Base-by-base conservation (phyloP, 192 early-diverging fungal species). In the Obelidium mucronatum region DNA sequence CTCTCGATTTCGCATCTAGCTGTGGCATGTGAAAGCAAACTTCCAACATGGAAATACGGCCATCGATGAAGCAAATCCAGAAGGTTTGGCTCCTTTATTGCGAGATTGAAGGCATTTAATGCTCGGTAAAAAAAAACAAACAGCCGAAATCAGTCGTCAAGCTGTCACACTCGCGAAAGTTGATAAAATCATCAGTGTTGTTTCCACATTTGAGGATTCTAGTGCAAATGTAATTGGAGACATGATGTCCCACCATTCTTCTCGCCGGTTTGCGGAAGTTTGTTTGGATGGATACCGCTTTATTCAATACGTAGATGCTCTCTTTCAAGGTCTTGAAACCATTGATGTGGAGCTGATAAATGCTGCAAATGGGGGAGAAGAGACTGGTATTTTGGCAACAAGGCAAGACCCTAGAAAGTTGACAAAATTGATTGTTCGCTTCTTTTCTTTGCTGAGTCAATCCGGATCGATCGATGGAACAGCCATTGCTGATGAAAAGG, bases 171-270 rank as follows among this genome's bases (percentile, higher is more conserved):
- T 96, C 73, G 92, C 97, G 77, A 94, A 96, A 79, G 94, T 94
- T 22, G 93, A 92, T 67, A 84, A 90, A 55, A 96, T 99, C 52
- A 93, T 96, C 87, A 90, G 90, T 17, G 94, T 99, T 3, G 86
- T 98, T 36, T 95, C 94, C 11, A 92, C 91, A 6, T 99, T 96
- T 87, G 97, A 99, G 86, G 97, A 99, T 80, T 95, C 94, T 3
- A 92, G 94, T 3, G 96, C 96, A 2, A 92, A 94, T 2, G 97
- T 94, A 81, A 98, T 99, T 65, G 94, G 94, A 22, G 94, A 96
- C 64, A 99, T 97, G 93, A 81, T 99, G 37, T 78, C 96, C 51
- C 92, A 94, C 77, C 93, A 98, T 52, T 93, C 95, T 8, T 92
- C 94, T 73, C 40, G 36, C 4, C 11, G 19, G 37, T 59, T 40